Evolutionary conservation across 2,329 filamentous ascomycete species (phyloP), one percentile per base, ranked within the genome.

Genomic region (Juglanconis juglandina): DNA sequence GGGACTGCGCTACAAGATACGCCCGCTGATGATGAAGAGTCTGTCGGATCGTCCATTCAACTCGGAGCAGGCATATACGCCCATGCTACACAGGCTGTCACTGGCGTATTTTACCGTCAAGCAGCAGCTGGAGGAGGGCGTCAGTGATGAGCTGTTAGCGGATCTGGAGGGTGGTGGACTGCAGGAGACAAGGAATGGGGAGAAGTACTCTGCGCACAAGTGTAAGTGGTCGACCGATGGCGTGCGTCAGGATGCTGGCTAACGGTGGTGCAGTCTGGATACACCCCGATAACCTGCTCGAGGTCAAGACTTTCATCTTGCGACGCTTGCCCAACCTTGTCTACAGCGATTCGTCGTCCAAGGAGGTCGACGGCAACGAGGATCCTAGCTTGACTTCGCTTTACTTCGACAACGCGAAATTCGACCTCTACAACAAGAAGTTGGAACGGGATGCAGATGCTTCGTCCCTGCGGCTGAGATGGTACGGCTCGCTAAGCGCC

Each of bases 71-170:
- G 91, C 91, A 68, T 97, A 97, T 76, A 89, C 91, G 62, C 92
- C 94, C 9, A 79, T 99, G 66, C 83, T 98, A 51, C 96, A 93
- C 78, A 89, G 91, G 70, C 82, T 99, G 63, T 97, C 93, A 35
- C 87, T 94, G 67, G 95, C 98, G 89, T 98, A 97, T 79, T 96
- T 91, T 67, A 96, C 95, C 72, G 89, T 96, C 62, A 88, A 92
- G 58, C 91, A 96, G 75, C 87, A 91, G 65, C 80, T 96, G 32
- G 89, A 94, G 63, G 84, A 84, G 47, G 24, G 76, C 79, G 61
- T 63, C 58, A 61, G 61, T 49, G 61, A 63, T 30, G 58, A 56
- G 39, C 53, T 63, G 14, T 34, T 61, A 50, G 61, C 58, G n/a
- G 61, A 63, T 30, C n/a, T 63, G 41, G 58, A 63, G 41, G 61